These are phyloP conservation scores for Friedmanniomyces endolithicus DNA, from an alignment of 495 filamentous ascomycete genomes.

Conservation along the genomic window DNA sequence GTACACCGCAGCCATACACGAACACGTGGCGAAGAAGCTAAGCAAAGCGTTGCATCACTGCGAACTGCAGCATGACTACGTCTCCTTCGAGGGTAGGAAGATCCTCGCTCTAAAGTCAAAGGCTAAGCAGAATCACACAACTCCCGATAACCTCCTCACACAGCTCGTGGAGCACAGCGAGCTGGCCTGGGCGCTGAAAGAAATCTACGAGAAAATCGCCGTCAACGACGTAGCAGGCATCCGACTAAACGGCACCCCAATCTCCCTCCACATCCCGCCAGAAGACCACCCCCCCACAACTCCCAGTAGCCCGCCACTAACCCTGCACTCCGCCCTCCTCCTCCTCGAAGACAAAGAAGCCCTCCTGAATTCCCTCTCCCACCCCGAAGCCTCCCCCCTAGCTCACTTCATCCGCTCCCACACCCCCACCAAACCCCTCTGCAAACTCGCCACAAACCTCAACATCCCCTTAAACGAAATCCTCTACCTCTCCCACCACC, in stretches of 20 bases:
- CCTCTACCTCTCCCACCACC: slow-evolving; percentile 72
- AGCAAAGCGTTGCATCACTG: slow-evolving; percentile 82
- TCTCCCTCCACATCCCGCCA: slow-evolving; percentile 57
- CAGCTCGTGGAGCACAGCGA: slow-evolving; percentile 14
- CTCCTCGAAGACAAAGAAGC: slow-evolving; percentile 72
- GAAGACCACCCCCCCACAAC: slow-evolving; percentile 61
- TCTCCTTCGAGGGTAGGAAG: slow-evolving; percentile 71
- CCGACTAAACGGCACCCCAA: slow-evolving; percentile 9
- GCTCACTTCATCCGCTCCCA: slow-evolving; percentile 71
- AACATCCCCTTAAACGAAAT: slow-evolving; percentile 65
- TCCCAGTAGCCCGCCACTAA: slow-evolving; percentile 39
- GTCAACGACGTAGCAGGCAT: slow-evolving; percentile 10
- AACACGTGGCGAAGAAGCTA: slow-evolving; percentile 78
- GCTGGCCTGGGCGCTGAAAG: slow-evolving; percentile 16
- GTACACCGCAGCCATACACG: slow-evolving; percentile 65
- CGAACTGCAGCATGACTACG: slow-evolving; percentile 74
- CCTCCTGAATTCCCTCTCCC: slow-evolving; percentile 71
- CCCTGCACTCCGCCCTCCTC: slow-evolving; percentile 75
- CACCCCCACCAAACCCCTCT: slow-evolving; percentile 64
- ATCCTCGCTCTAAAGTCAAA: slow-evolving; percentile 69
- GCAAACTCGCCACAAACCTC: slow-evolving; percentile 52
- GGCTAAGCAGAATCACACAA: slow-evolving; percentile 46
- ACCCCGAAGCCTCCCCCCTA: slow-evolving; percentile 60
- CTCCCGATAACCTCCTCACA: not conserved
- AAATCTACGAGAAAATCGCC: slow-evolving; percentile 11